Evolutionary conservation across 2,329 filamentous ascomycete genomes (phyloP).

Genomic region (Bipolaris bicolor): DNA sequence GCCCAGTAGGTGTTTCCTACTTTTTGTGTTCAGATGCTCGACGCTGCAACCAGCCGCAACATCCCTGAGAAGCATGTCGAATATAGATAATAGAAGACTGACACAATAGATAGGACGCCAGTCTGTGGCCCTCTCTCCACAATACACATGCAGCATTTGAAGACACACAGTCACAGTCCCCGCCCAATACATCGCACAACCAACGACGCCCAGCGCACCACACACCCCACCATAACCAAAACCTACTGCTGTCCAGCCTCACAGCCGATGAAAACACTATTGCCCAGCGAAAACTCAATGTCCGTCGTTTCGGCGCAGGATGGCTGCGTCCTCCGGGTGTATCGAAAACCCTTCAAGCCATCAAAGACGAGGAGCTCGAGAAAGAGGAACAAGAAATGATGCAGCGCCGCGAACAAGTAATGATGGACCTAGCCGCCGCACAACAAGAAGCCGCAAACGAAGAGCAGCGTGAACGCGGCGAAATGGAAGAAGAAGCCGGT

Average conservation of each 20-base stretch:
- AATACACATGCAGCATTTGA: constrained; percentile 26
- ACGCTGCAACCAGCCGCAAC: neutral
- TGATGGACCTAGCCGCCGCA: constrained; percentile 71
- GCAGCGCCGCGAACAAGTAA: constrained; percentile 71
- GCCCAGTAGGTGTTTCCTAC: constrained; percentile 18
- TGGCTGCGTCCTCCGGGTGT: constrained; percentile 93
- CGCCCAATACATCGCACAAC: constrained; percentile 23
- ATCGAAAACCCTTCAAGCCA: constrained; percentile 85
- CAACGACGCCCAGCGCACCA: constrained; percentile 30
- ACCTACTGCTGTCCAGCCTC: constrained; percentile 67
- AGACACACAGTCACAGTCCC: constrained; percentile 26
- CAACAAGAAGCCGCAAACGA: constrained; percentile 55
- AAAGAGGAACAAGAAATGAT: constrained; percentile 82
- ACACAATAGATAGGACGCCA: constrained; percentile 32
- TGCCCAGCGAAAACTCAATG: constrained; percentile 76
- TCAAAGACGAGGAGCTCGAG: constrained; percentile 88
- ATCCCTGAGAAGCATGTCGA: neutral
- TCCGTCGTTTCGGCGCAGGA: constrained; percentile 82
- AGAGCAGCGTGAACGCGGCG: constrained; percentile 51
- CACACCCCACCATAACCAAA: constrained; percentile 18
- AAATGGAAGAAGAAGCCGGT: constrained; percentile 44
- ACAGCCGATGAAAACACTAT: constrained; percentile 78
- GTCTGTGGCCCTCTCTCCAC: constrained; percentile 40
- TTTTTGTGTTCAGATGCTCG: neutral
- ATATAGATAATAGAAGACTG: constrained; percentile 6